Percentiles rank a stretch among this genome's conserved stretches.
Evolutionary conservation across 768 basidiomycete genomes (phyloP).

Genomic region (Pholiota conissans): DNA sequence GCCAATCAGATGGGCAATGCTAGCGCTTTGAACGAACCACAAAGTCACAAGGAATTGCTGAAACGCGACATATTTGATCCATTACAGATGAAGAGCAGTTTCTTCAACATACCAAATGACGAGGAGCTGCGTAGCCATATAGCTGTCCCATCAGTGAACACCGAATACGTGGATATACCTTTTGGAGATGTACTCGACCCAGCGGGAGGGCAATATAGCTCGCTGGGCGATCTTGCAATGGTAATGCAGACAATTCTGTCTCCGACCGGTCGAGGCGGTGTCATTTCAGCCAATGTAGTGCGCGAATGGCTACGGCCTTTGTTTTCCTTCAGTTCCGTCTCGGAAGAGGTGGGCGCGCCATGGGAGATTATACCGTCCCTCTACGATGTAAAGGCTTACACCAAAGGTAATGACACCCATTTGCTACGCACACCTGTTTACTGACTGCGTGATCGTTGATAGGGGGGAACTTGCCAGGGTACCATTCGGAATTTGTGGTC

Average conservation of each 20-base stretch:
- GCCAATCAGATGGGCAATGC: slow-evolving; percentile 43
- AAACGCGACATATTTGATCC: slow-evolving; percentile 51
- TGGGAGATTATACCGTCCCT: slow-evolving; percentile 40
- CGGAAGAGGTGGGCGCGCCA: slow-evolving; percentile 38
- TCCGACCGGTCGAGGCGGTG: slow-evolving; percentile 32
- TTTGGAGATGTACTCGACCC: slow-evolving; percentile 41
- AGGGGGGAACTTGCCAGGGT: slow-evolving; percentile 41
- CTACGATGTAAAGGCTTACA: slow-evolving; percentile 29
- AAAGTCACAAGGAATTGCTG: slow-evolving; percentile 42
- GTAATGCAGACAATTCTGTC: slow-evolving; percentile 47
- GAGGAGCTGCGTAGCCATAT: slow-evolving; percentile 30
- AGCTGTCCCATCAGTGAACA: slow-evolving; percentile 37
- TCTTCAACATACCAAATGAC: slow-evolving; percentile 39
- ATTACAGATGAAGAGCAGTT: slow-evolving; percentile 42
- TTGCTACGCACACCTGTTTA: no score
- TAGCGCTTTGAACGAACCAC: slow-evolving; percentile 23
- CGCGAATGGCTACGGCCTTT: slow-evolving; percentile 43
- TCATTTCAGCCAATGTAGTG: slow-evolving; percentile 33
- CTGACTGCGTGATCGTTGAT: no score
- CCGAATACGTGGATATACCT: slow-evolving; percentile 38
- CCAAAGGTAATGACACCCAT: no score
- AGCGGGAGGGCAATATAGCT: slow-evolving; percentile 51
- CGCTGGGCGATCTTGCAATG: slow-evolving; percentile 42
- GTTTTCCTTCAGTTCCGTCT: slow-evolving; percentile 35
- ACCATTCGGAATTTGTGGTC: slow-evolving; percentile 39